Evolutionary conservation across 1,284 basidiomycete species (phyloP), one percentile per base, ranked within the genome.

Genomic region (Cryptococcus sp.): DNA sequence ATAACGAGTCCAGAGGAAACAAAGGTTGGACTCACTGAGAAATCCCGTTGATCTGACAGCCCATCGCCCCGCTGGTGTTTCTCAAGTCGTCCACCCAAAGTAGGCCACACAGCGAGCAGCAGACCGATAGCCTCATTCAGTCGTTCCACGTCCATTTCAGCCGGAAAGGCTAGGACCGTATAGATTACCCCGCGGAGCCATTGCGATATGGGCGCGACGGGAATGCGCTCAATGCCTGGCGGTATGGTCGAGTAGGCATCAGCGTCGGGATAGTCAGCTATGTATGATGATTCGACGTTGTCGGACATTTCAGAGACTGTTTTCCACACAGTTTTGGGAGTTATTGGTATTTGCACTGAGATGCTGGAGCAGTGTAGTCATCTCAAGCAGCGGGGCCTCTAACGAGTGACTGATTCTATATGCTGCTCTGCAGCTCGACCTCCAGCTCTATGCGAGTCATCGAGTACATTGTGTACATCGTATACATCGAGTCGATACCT

Each of bases 111-210:
- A 23, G 47, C 52, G 5, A 61, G 56, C 13, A 65, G 58, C 0
- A 46, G 54, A 11, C 54, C 59, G 16, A 70, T 49, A 1, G 68
- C 69, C n/a, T 45, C 44, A 38, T 59, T 53, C 20, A 71, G 55
- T 19, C 62, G 57, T 19, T 54, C 59, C 51, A 51, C 38, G 42
- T 67, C 64, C 38, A 69, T 58, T 22, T 53, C 47, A 7, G 56
- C 59, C 6, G 67, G 66, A 51, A 71, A 68, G 47, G 57, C 56
- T 35, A 69, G 64, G 4, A 67, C 62, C 17, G 52, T 54, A 0
- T 50, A 27, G 22, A 71, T 48, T 8, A 25, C 19, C 10, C 69
- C 69, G 4, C 61, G 31, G n/a, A 66, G 50, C 67, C 67, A 71
- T 15, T 59, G 50, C 2, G 68, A 57, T 56, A 69, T 59, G 23